Evolutionary conservation across 1,284 basidiomycete genomes (phyloP).

Genomic region (Neotropicomus parvogracilis): DNA sequence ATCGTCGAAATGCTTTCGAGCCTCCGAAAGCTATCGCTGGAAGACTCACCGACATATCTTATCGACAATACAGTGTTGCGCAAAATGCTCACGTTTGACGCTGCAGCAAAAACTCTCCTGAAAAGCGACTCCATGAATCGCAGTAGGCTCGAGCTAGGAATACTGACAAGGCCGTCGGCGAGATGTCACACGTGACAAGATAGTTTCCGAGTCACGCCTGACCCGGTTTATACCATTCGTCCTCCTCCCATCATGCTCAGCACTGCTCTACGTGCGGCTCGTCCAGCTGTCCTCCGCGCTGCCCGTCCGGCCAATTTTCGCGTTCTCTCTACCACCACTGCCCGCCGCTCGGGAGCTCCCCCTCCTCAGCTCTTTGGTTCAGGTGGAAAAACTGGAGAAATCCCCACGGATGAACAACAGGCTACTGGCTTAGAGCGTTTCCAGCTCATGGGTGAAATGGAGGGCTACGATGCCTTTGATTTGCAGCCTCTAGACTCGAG

Average conservation of each 20-base stretch:
- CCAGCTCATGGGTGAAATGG: conserved; percentile 84
- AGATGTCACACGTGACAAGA: conserved; percentile 32
- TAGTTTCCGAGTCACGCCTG: conserved; percentile 24
- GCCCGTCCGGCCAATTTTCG: conserved; percentile 41
- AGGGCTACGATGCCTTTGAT: conserved; percentile 92
- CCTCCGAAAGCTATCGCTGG: no score
- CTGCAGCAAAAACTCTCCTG: no score
- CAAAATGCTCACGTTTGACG: no score
- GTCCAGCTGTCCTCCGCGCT: conserved; percentile 36
- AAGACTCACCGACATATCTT: no score
- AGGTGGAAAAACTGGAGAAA: conserved; percentile 72
- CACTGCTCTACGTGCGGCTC: conserved; percentile 38
- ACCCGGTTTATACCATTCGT: conserved; percentile 28
- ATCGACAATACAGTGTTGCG: no score
- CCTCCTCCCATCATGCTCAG: conserved; percentile 38
- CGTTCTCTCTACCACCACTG: conserved; percentile 53
- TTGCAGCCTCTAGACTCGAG: conserved; percentile 81
- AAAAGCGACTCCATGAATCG: neutral
- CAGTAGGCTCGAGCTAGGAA: no score
- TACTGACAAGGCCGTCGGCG: no score
- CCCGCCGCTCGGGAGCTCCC: conserved; percentile 52
- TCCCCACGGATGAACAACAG: conserved; percentile 85
- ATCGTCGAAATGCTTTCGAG: no score
- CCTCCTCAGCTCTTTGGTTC: conserved; percentile 71
- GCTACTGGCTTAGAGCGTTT: conserved; percentile 96